Conservation (phyloP, 306 rosid genomes). For the Calophaca sinica region DNA sequence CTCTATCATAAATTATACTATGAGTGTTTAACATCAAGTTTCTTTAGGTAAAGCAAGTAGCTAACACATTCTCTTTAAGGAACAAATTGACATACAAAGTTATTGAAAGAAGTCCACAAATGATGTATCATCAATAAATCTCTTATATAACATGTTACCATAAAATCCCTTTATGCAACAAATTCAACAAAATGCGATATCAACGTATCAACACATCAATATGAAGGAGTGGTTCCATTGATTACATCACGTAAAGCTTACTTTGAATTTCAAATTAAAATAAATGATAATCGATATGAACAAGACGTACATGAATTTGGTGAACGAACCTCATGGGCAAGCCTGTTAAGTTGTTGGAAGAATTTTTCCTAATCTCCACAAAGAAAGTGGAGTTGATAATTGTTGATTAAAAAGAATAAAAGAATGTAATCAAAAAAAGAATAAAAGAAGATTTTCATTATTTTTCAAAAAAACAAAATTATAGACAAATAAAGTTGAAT, state of each 20-base stretch:
- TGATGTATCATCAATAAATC: neutral
- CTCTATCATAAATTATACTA: neutral
- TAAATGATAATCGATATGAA: constrained; percentile 2
- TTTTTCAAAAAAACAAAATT: neutral
- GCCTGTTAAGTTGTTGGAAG: constrained; percentile 5
- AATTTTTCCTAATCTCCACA: constrained; percentile 13
- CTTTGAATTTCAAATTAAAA: constrained; percentile 33
- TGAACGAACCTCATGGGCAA: constrained; percentile 35
- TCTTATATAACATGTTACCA: neutral
- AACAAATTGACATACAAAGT: neutral
- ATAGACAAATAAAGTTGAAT: too few relatives aligned
- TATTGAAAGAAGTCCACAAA: neutral
- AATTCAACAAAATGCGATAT: neutral
- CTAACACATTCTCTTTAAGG: neutral
- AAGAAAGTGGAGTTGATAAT: neutral
- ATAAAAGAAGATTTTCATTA: neutral
- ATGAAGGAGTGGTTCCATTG: constrained; percentile 29
- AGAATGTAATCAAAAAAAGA: too few relatives aligned
- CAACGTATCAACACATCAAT: neutral
- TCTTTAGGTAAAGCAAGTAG: neutral
- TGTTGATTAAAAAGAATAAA: neutral
- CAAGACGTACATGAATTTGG: constrained; percentile 17
- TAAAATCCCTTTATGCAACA: neutral
- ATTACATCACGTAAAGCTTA: constrained; percentile 24
- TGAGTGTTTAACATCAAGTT: neutral